phyloP scores from a whole-genome alignment of 371 early-diverging fungal species.

The Rhizomucor pusillus region DNA sequence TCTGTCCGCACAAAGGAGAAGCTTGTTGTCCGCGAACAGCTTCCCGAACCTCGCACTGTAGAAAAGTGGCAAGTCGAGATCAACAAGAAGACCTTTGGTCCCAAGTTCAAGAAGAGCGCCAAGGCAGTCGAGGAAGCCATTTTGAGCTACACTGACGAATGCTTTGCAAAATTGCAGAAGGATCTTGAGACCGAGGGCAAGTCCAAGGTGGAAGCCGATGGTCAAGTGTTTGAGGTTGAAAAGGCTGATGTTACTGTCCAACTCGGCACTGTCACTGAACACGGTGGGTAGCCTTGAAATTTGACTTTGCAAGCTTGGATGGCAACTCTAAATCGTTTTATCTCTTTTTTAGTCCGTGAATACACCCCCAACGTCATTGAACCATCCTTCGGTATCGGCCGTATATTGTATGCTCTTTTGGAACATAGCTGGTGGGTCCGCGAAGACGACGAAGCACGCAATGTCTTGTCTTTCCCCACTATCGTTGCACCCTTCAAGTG shows the following conservation, averaged over 20 bases:
- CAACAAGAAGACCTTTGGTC: constrained; percentile 94
- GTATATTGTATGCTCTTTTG: constrained; percentile 96
- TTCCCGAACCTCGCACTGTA: constrained; percentile 81
- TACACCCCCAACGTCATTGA: constrained; percentile 99
- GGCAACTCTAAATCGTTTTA: background rate
- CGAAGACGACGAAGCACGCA: constrained; percentile 88
- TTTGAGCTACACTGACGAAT: constrained; percentile 56
- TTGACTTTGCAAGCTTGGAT: background rate
- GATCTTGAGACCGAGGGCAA: constrained; percentile 53
- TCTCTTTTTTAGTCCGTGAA: constrained; percentile 75
- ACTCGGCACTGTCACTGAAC: constrained; percentile 74
- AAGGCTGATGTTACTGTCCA: constrained; percentile 72
- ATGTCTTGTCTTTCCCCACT: constrained; percentile 90
- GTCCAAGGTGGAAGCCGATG: constrained; percentile 62
- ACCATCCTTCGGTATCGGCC: constrained; percentile 99
- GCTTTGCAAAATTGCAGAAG: constrained; percentile 59
- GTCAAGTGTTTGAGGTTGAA: constrained; percentile 69
- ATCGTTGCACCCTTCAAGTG: constrained; percentile 95
- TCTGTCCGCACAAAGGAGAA: constrained; percentile 89
- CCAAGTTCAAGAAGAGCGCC: constrained; percentile 89
- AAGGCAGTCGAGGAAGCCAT: constrained; percentile 85
- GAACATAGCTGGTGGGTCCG: constrained; percentile 97
- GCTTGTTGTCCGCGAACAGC: constrained; percentile 88
- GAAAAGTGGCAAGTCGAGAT: constrained; percentile 82
- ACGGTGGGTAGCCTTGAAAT: constrained; percentile 50